Evolutionary conservation across 1,139 yeast genomes (phyloP), one percentile per base, ranked within the genome.

Genomic region (Candida sojae): DNA sequence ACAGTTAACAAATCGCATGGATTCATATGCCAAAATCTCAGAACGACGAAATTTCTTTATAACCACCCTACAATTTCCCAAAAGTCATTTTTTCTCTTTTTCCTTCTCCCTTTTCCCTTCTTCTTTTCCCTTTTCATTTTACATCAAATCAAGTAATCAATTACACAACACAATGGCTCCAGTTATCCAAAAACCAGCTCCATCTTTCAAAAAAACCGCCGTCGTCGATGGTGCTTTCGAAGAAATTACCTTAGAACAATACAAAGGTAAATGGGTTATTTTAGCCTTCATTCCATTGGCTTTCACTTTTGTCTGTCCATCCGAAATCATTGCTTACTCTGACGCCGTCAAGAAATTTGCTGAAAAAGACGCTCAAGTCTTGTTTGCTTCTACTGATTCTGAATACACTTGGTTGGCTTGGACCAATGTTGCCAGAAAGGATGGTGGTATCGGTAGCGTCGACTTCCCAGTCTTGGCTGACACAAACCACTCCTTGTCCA

Each of bases 271-370:
- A 78, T 93, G 97, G 96, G 97, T 93, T 57, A 77, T 93, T 59
- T 82, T 93, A 66, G 98, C 96, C 58, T 93, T 93, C 80, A 87
- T 93, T 72, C 99, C 99, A 75, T 81, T 92, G 82, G 98, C 98
- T 49, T 93, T 93, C 91, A 93, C 99, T 57, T 93, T 93, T 64
- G 98, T 93, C 58, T 93, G 99, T 78, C 99, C 98, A 71, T 93
- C 98, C 59, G 98, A 92, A 81, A 91, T 92, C 79, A 86, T 93
- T 75, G 98, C 98, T 63, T 93, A 90, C 86, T 88, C 97, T 56
- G 97, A 92, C 63, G 97, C 97, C 60, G 87, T 83, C 62, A 83
- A 86, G 80, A 84, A 86, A 80, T 93, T 93, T 77, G 74, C 86
- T 61, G 96, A 83, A 60, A 87, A 90, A 72, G 93, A 85, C 64